Base-by-base conservation (phyloP, 2,329 filamentous ascomycete genomes). In the Diplodia corticola region DNA sequence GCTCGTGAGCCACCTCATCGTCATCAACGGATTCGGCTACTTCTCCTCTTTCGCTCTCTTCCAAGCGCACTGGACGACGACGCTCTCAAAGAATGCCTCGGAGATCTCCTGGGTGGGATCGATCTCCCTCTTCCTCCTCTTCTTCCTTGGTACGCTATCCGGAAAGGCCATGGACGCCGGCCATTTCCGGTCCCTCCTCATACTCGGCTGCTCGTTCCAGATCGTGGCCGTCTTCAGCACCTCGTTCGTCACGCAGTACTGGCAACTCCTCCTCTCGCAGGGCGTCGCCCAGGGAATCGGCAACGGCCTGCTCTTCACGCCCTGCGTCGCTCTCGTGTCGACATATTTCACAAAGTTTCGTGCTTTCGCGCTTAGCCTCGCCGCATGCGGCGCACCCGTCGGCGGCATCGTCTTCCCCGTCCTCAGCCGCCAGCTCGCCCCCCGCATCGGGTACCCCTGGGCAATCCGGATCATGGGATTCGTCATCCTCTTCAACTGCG, bases 41-140 rank as follows among this genome's bases (percentile, higher is more conserved):
- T 80, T 83, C 70, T 82, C 80, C 49, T 82, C 82, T 17, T 87
- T 85, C 67, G 85, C 85, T 3, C 80, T 83, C 2, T 87, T 85
- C 65, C 84, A 87, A 68, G 80, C 80, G 2, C 82, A 83, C 72
- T 88, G 87, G 67, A 77, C 35, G 3, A 71, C 64, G 22, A 69
- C 78, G 0, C 50, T 70, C 7, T n/a, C 33, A 4, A 68, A 70
- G 12, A 65, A 74, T 4, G 69, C 75, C 9, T 80, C 80, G 7
- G 77, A 76, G 1, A 81, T 84, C 40, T 80, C 80, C 5, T 84
- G 82, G 82, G 80, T 84, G 20, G 82, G 82, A 4, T 78, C 79
- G 0, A 69, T 82, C 0, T 81, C 83, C 68, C 76, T 79, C 9
- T 83, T 77, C 63, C 69, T 83, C 4, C 73, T 82, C 0, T 77